Base-by-base conservation (phyloP, 768 basidiomycete genomes). In the Hericium alpestre region DNA sequence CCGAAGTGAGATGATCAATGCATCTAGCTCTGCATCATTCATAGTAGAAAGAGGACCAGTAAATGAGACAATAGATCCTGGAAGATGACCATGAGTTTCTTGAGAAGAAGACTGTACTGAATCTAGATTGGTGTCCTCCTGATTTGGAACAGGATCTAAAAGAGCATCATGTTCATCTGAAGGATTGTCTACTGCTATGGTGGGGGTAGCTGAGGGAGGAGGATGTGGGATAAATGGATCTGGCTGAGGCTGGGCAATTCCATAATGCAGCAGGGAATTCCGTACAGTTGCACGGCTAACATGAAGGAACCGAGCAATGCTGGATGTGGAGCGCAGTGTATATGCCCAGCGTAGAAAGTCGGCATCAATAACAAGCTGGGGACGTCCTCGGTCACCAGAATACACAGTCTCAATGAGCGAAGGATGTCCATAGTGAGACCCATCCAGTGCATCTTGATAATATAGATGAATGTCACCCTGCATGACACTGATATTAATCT, bases 311-410 rank as follows among this genome's bases (percentile, higher is more conserved):
- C 55, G 15, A 8, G 64, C 61, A 48, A 67, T 62, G 10, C 51
- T 39, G 23, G 56, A 32, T 4, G 58, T 62, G 3, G 59, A 39
- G 5, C 63, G 53, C 23, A 59, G 54, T 4, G 27, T 20, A 53
- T 61, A 61, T 12, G 65, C 66, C 58, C 53, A 65, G 23, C 49
- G 20, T 1, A 67, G 60, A n/a, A 57, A 66, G 1, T 59, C 53
- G 12, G 52, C 57, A 54, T 66, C 57, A 54, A 66, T 32, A 10
- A 32, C 32, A 10, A 32, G 32, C 32, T 32, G 32, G 32, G 32
- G 32, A 32, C 32, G 32, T 32, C 32, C 32, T 8, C 32, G 32
- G 32, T 32, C 32, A 32, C 32, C 32, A 32, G 32, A 32, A 32
- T 64, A 12, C 11, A 55, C 58, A 9, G 16, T 27, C 13, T 27